phyloP scores from a whole-genome alignment of 2,329 filamentous ascomycete species.

The Verticillium isaacii region DNA sequence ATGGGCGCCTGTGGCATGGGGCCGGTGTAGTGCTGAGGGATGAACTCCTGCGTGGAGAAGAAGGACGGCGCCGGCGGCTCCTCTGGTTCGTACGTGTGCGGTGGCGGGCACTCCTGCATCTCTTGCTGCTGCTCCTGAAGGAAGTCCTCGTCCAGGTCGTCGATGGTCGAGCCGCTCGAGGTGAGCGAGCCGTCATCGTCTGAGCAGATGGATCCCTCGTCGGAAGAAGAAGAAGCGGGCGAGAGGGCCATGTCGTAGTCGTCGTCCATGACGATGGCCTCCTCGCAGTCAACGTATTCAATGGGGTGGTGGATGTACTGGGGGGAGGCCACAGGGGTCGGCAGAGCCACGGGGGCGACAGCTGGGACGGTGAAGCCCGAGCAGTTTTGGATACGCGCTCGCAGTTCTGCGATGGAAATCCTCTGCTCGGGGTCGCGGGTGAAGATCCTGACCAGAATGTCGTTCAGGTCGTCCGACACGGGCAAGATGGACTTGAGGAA shows the following conservation, averaged over 20 bases:
- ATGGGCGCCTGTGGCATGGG: constrained; percentile 28
- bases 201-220: constrained; percentile 34
- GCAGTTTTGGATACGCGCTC: constrained; percentile 71
- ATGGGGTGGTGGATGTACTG: constrained; percentile 20
- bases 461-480: constrained; percentile 82
- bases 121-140: constrained; percentile 37
- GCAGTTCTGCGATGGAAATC: constrained; percentile 76
- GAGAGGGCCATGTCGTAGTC: constrained; percentile 43
- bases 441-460: constrained; percentile 83
- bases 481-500: constrained; percentile 93
- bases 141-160: constrained; percentile 46
- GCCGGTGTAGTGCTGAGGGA: constrained; percentile 39
- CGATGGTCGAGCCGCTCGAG: constrained; percentile 48
- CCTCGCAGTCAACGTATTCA: constrained; percentile 44
- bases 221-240: constrained; percentile 36
- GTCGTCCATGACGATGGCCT: constrained; percentile 35
- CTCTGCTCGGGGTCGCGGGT: constrained; percentile 77
- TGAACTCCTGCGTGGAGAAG: constrained; percentile 41
- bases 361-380: constrained; percentile 61
- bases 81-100: constrained; percentile 42
- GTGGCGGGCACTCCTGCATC: constrained; percentile 31
- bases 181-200: constrained; percentile 53
- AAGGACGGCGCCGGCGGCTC: constrained; percentile 32
- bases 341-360: constrained; percentile 25
- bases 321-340: constrained; percentile 35